Evolutionary conservation across 2,329 filamentous ascomycete genomes (phyloP).

Genomic region (Xylaria sp.): DNA sequence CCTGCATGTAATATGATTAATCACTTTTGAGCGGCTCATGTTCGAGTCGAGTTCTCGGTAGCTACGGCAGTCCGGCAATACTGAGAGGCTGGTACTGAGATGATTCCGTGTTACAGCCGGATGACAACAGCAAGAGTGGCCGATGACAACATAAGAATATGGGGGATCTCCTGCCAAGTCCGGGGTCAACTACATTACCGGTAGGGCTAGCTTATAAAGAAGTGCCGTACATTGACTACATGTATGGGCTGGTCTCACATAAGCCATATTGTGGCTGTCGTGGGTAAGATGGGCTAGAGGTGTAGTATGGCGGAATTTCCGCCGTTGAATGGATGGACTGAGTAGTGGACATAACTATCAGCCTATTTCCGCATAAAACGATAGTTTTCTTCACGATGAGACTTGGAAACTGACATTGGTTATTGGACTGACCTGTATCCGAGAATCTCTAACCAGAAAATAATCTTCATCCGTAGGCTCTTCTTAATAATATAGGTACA

Average conservation of each 20-base stretch:
- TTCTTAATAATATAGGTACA: background rate
- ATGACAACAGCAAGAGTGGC: slow-evolving; percentile 18
- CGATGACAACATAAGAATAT: slow-evolving; percentile 24
- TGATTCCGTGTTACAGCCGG: slow-evolving; percentile 20
- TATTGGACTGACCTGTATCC: background rate
- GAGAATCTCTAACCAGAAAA: background rate
- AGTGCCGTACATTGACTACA: background rate
- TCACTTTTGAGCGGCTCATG: slow-evolving; percentile 8
- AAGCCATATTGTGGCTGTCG: background rate
- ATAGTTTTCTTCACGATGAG: background rate
- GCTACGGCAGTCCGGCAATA: background rate
- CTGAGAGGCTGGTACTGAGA: background rate
- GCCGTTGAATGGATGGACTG: background rate
- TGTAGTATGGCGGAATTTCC: background rate
- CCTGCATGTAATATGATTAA: slow-evolving; percentile 18
- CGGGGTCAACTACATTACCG: background rate
- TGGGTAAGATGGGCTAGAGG: background rate
- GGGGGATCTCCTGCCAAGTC: background rate
- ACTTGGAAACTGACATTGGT: background rate
- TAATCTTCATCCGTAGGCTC: background rate
- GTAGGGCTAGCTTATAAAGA: background rate
- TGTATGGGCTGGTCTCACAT: slow-evolving; percentile 15
- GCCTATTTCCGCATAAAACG: background rate
- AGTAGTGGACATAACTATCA: too few relatives aligned
- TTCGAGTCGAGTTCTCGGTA: background rate